Evolutionary conservation across 2,329 filamentous ascomycete genomes (phyloP), one percentile per base, ranked within the genome.

Genomic region (Fusarium paranaense): DNA sequence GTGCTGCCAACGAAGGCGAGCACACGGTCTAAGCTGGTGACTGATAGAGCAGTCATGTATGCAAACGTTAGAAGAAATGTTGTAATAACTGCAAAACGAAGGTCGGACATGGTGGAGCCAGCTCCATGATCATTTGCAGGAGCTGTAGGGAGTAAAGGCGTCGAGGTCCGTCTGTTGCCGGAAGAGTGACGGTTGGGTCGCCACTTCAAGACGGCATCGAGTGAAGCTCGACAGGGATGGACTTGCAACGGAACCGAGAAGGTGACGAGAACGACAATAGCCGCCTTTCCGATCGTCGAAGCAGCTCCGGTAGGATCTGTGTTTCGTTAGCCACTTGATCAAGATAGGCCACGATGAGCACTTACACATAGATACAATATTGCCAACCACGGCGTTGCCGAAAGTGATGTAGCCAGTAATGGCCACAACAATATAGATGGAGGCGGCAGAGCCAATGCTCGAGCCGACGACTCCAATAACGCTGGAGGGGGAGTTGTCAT

Each of bases 361-460:
- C 91, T 82, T 90, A 93, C 90, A 98, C 92, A 98, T 97, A 62
- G 92, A 92, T 45, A 99, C 92, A 79, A 99, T 98, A 81, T 99
- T 99, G 69, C 95, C 96, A 22, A 91, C 89, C 50, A 99, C 92
- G 71, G 91, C 92, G 84, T 97, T 94, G 71, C 97, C 97, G 82
- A 98, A 99, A 0, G 96, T 98, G 8, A 99, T 87, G 80, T 99
- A 99, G 18, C 97, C 97, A 0, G 97, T 98, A 63, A 98, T 94
- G 14, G 95, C 96, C 16, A 98, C 96, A 4, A 98, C 87, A 37
- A 97, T 89, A 81, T 99, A 99, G 25, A 98, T 92, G 20, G 87
- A 88, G 14, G 94, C 94, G n/a, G 96, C 94, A 33, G 93, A 93
- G 22, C 97, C 97, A 76, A 98, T 98, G 78, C 95, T 97, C 5